Evolutionary conservation across 345 rosid species (phyloP).

Genomic region (Brassica napus): DNA sequence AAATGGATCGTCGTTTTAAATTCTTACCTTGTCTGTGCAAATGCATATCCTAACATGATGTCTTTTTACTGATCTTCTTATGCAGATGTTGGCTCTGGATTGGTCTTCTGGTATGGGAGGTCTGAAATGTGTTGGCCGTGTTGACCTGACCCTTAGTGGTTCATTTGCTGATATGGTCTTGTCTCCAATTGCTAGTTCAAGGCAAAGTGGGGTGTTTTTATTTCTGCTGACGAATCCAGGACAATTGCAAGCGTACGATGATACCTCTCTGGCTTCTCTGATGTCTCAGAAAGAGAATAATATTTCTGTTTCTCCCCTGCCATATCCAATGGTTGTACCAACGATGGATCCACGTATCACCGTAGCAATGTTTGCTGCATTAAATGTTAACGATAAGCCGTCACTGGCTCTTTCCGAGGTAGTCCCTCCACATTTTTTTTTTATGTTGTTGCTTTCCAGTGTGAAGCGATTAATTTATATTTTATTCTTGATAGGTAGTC

Average conservation of each 20-base stretch:
- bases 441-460: constrained; percentile 14
- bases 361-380: constrained; percentile 48
- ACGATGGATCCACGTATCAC: constrained; percentile 63
- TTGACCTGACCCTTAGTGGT: constrained; percentile 68
- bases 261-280: constrained; percentile 52
- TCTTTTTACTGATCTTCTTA: constrained; percentile 27
- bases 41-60: constrained; percentile 21
- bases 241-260: constrained; percentile 65
- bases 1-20: constrained; percentile 5
- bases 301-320: constrained; percentile 48
- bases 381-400: constrained; percentile 43
- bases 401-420: constrained; percentile 64
- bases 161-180: constrained; percentile 84
- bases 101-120: constrained; percentile 68
- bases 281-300: constrained; percentile 50
- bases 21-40: constrained; percentile 11
- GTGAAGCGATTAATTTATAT: constrained; percentile 27
- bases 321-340: constrained; percentile 61
- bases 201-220: constrained; percentile 44
- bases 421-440: constrained; percentile 18
- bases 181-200: constrained; percentile 50
- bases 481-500: constrained; percentile 50
- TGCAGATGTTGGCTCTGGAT: constrained; percentile 71
- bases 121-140: constrained; percentile 61
- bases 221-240: constrained; percentile 75